Evolutionary conservation across 345 rosid species (phyloP), one percentile per base, ranked within the genome.

Genomic region (Mallotus nudiflorus): DNA sequence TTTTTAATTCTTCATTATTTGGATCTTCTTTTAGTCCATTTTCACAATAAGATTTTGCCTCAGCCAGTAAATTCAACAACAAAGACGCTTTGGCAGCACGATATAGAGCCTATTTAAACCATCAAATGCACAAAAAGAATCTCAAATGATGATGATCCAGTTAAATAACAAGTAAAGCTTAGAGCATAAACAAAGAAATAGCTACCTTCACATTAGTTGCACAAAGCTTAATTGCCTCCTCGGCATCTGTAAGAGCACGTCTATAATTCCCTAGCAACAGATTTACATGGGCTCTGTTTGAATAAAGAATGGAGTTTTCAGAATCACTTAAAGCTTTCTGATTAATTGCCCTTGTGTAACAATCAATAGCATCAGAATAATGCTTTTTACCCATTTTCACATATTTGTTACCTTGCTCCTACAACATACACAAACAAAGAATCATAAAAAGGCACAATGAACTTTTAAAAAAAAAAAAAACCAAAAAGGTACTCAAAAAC

Each of bases 211-310:
- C 73, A 53, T 87, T 91, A 3, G 82, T 78, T 0, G 88, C 83
- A 66, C 29, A 78, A 11, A 94, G 67, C 58, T 70, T 90, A 55
- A 91, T 73, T 49, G 98, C 89, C 60, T 89, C 91, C 73, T 87
- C 80, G 29, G 98, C 84, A 85, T 94, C 97, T 0, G 77, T 75
- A 53, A 94, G 84, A 10, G 92, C 93, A n/a, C 89, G 93, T 8
- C 98, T 81, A 66, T 81, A 73, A 64, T 94, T 94, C 33, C 96
- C 96, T 0, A 91, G 82, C 0, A 91, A 85, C 29, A 94, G 67
- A 84, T 94, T 94, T 9, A 90, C 98, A 80, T 87, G 97, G 19
- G 97, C 82, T 76, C 96, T 82, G 75, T 94, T 94, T 28, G 97
- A 85, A 82, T 79, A 91, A 69, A 94, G 77, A 59, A 88, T 65